Base-by-base conservation (phyloP, 2,329 filamentous ascomycete species). In the Zasmidium angulare region DNA sequence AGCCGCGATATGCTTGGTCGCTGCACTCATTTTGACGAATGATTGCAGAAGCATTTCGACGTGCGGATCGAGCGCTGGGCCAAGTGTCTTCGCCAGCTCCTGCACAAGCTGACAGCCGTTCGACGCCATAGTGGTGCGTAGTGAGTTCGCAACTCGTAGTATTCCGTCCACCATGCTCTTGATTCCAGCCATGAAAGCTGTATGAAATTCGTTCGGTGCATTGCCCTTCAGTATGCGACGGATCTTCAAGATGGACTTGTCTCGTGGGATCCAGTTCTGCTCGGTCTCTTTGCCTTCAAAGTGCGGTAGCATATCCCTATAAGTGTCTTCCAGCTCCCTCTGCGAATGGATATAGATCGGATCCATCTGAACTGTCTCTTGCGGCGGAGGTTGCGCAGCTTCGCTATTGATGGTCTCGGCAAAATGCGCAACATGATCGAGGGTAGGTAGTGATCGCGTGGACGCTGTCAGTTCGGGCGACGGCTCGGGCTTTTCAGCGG, bases 261-360 rank as follows among this genome's bases (percentile, higher is more conserved):
- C 93, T 73, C 93, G 84, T 66, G 89, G 87, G 68, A 90, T 74
- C 93, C 93, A 98, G 71, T 98, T 98, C 60, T 90, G 86, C 72
- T 98, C 93, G 0, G 89, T 86, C 77, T 98, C 93, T 72, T 83
- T 91, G 54, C 93, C 93, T 66, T 97, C 92, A 63, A 97, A 97
- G 72, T 84, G 83, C 55, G 82, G 82, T 29, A 87, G 81, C 90
- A 98, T 96, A 29, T 90, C 88, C 65, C 85, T 86, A 72, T 96
- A 87, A 1, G 89, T 86, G 23, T 96, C 92, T 61, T 97, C 93
- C n/a, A 98, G 79, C 71, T 97, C 92, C 67, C 91, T 84, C 66
- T 88, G 82, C 1, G 92, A 93, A 68, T 93, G 91, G 58, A 96
- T 86, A 71, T 93, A 92, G 24, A 89, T 79, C 1, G 93, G 91